phyloP scores from a whole-genome alignment of 2,329 filamentous ascomycete species.

The Arthroderma sp. region DNA sequence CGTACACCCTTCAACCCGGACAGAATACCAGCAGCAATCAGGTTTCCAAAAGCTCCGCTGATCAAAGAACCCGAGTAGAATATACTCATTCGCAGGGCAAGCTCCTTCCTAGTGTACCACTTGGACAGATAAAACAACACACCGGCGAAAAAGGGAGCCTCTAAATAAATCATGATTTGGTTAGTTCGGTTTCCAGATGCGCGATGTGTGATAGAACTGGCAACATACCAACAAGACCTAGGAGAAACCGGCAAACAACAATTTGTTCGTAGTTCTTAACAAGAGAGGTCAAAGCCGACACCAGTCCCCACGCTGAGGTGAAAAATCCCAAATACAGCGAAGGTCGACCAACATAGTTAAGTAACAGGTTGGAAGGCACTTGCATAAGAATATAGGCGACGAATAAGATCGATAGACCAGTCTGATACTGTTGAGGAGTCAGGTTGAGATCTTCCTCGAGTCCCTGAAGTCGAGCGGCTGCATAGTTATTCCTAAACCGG shows the following conservation, averaged over 20 bases:
- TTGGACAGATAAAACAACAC: constrained; percentile 37
- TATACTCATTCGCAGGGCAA: constrained; percentile 39
- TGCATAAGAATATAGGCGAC: constrained; percentile 34
- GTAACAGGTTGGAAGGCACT: constrained; percentile 35
- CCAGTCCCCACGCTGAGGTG: constrained; percentile 33
- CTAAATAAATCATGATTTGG: constrained; percentile 10
- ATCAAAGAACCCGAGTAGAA: constrained; percentile 41
- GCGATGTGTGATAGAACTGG: neutral
- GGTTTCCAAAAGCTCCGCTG: constrained; percentile 39
- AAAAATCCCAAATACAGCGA: constrained; percentile 34
- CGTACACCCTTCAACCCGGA: constrained; percentile 23
- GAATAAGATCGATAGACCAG: constrained; percentile 31
- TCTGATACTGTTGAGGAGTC: constrained; percentile 25
- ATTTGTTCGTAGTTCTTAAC: constrained; percentile 31
- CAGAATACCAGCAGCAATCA: constrained; percentile 41
- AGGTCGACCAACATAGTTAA: constrained; percentile 31
- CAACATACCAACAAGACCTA: constrained; percentile 26
- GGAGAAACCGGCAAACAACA: constrained; percentile 33
- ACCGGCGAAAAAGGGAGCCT: constrained; percentile 37
- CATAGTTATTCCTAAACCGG: constrained; percentile 32
- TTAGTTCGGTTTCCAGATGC: constrained; percentile 4
- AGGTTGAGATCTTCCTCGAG: constrained; percentile 27
- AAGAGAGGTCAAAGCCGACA: constrained; percentile 32
- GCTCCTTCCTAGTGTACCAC: constrained; percentile 42
- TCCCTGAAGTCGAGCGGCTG: constrained; percentile 32